A percentile compares a stretch with the other conserved stretches of the same genome.
Evolutionary conservation across 2,329 filamentous ascomycete genomes (phyloP).

Genomic region (Apiospora pterosperma): DNA sequence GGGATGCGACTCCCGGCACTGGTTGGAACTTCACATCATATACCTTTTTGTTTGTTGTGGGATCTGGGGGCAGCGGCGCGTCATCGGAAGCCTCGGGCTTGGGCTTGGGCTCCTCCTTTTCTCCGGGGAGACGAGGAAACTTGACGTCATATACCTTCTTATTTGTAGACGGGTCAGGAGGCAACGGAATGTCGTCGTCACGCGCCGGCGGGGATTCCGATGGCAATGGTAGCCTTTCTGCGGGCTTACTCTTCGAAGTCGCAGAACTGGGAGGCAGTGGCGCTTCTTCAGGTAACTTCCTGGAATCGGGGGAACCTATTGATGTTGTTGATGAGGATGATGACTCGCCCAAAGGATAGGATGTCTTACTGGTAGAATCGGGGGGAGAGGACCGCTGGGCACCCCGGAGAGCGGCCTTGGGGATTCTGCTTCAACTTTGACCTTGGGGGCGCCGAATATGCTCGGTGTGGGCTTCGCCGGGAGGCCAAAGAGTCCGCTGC

Average conservation of each 20-base stretch:
- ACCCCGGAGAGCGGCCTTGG: conserved; percentile 23
- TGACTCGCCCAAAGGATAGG: conserved; percentile 47
- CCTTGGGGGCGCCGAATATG: conserved; percentile 24
- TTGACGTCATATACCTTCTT: conserved; percentile 26
- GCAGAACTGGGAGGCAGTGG: conserved; percentile 33
- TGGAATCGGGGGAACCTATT: conserved; percentile 22
- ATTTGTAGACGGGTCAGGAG: conserved; percentile 39
- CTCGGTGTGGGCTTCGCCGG: conserved; percentile 18
- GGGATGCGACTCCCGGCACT: conserved; percentile 10
- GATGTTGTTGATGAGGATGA: conserved; percentile 49
- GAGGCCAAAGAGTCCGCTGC: conserved; percentile 33
- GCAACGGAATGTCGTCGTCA: conserved; percentile 34
- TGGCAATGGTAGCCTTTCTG: conserved; percentile 5
- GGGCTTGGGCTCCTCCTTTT: conserved; percentile 18
- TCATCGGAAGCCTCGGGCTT: conserved; percentile 24
- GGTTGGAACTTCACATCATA: conserved; percentile 23
- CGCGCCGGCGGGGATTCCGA: conserved; percentile 17
- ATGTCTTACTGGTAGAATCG: conserved; percentile 53
- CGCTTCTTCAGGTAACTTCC: conserved; percentile 19
- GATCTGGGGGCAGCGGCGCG: conserved; percentile 39
- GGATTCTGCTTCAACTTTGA: conserved; percentile 34
- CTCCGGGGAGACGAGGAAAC: conserved; percentile 21
- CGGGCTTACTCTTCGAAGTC: conserved; percentile 14
- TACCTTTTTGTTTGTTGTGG: conserved; percentile 26
- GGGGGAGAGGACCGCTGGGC: conserved; percentile 44